Conservation (phyloP, 2,329 filamentous ascomycete species). For the Nigrospora oryzae region DNA sequence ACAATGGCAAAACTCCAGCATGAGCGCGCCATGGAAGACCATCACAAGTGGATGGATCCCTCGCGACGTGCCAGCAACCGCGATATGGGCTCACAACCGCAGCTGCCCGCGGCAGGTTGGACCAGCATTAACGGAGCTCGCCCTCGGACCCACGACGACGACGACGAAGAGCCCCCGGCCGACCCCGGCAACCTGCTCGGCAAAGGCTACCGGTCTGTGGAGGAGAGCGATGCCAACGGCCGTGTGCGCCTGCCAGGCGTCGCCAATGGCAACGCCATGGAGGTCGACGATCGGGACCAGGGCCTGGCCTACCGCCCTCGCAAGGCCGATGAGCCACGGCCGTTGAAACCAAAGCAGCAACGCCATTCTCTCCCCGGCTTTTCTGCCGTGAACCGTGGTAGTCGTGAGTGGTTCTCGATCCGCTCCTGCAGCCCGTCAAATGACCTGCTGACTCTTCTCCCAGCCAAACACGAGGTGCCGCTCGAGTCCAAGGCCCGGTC, state of each 20-base stretch:
- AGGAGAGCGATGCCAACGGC: constrained; percentile 14
- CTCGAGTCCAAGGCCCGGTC: constrained; percentile 15
- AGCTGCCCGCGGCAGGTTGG: constrained; percentile 12
- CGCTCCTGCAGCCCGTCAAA: constrained; percentile 5
- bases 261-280: constrained; percentile 5
- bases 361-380: constrained; percentile 19
- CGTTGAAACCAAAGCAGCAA: constrained; percentile 16
- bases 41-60: neutral
- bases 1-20: too few species aligned
- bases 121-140: constrained; percentile 20
- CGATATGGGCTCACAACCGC: constrained; percentile 3
- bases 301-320: constrained; percentile 1
- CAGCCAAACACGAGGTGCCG: constrained; percentile 10
- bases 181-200: constrained; percentile 21
- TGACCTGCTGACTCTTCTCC: constrained; percentile 7
- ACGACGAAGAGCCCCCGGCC: constrained; percentile 16
- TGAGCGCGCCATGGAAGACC: too few species aligned
- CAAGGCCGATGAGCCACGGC: constrained; percentile 8
- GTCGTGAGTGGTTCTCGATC: neutral
- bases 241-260: constrained; percentile 2
- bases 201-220: constrained; percentile 21
- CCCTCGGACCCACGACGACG: constrained; percentile 15
- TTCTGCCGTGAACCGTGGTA: constrained; percentile 4
- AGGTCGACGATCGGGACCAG: constrained; percentile 6
- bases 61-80: constrained; percentile 5